Percentiles rank a stretch among this genome's conserved stretches.
Conservation (phyloP, 2,329 filamentous ascomycete species). For the Penicillium hesseltinei region DNA sequence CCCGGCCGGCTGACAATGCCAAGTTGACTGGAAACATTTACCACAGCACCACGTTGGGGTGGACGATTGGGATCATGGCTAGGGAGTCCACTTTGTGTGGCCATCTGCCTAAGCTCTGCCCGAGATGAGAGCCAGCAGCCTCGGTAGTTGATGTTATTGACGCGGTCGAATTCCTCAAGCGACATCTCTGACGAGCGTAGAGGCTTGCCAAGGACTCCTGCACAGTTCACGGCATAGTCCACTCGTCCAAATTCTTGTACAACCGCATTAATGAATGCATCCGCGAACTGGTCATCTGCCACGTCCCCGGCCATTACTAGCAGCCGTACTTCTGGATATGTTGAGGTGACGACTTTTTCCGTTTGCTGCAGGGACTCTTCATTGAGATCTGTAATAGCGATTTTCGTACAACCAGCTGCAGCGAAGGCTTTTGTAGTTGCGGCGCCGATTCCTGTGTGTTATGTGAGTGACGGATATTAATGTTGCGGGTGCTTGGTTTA, state of each 20-base stretch:
- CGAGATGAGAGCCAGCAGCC: slow-evolving; percentile 51
- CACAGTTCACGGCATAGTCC: slow-evolving; percentile 59
- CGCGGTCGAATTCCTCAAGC: slow-evolving; percentile 50
- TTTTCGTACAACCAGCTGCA: slow-evolving; percentile 49
- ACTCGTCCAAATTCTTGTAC: slow-evolving; percentile 43
- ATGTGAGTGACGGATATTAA: not conserved
- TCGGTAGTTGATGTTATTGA: slow-evolving; percentile 57
- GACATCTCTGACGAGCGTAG: slow-evolving; percentile 45
- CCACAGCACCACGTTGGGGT: slow-evolving; percentile 48
- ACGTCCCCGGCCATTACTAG: slow-evolving; percentile 47
- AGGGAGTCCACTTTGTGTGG: slow-evolving; percentile 44
- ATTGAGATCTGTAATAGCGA: slow-evolving; percentile 57
- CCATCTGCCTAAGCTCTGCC: slow-evolving; percentile 48
- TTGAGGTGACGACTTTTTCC: slow-evolving; percentile 23
- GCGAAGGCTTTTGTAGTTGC: slow-evolving; percentile 54
- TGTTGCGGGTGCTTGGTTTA: slow-evolving; percentile 19
- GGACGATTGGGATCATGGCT: slow-evolving; percentile 38
- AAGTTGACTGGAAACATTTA: slow-evolving; percentile 55
- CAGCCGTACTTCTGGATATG: slow-evolving; percentile 38
- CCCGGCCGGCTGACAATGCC: slow-evolving; percentile 50
- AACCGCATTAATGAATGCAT: slow-evolving; percentile 29
- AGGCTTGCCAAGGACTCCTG: slow-evolving; percentile 45
- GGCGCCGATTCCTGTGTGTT: slow-evolving; percentile 53
- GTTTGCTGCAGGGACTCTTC: slow-evolving; percentile 38
- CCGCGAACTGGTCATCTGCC: slow-evolving; percentile 48